Base-by-base conservation (phyloP, 2,329 filamentous ascomycete genomes). In the Hirsutella rhossiliensis region DNA sequence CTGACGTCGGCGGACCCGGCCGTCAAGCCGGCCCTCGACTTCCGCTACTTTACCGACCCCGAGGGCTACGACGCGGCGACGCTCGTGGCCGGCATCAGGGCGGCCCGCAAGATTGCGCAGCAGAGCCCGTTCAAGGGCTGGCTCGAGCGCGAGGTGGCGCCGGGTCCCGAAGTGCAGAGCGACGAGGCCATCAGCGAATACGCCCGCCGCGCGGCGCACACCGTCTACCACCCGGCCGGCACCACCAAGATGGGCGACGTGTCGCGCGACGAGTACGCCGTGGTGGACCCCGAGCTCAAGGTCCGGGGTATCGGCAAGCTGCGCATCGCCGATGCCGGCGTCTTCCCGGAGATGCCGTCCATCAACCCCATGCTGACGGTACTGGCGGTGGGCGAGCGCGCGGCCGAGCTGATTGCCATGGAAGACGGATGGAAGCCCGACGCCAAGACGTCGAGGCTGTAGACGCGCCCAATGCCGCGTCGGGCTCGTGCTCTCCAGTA, bases 351-450 rank as follows among this genome's bases (percentile, higher is more conserved):
- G 48, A 94, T 94, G 78, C 74, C 84, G 39, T 84, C 76, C 43
- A 83, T 92, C 61, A 94, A 94, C 68, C 87, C 86, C 47, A 92
- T 94, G 88, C 68, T 94, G 58, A 95, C 87, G 1, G 87, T 94
- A 5, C 64, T 94, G 58, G 82, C 78, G 43, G 78, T 94, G 55
- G 88, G 85, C 8, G 88, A 95, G 76, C 75, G 84, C 45, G 82
- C 80, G 6, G 88, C 88, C 0, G 88, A 95, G 72, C 63, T 95
- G 61, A 82, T 95, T 48, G 63, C 63, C 59, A 82, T 82, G 28
- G 72, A 81, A 59, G 79, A 87, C 52, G 84, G 63, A 39, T 66
- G 62, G 62, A 64, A 63, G 55, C 55, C 56, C 19, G 53, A 52
- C 30, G 52, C 52, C 48, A 54, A 53, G 48, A 52, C 51, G 43